Base-by-base conservation (phyloP, 176 grass and related monocot species). In the Lolium perenne region DNA sequence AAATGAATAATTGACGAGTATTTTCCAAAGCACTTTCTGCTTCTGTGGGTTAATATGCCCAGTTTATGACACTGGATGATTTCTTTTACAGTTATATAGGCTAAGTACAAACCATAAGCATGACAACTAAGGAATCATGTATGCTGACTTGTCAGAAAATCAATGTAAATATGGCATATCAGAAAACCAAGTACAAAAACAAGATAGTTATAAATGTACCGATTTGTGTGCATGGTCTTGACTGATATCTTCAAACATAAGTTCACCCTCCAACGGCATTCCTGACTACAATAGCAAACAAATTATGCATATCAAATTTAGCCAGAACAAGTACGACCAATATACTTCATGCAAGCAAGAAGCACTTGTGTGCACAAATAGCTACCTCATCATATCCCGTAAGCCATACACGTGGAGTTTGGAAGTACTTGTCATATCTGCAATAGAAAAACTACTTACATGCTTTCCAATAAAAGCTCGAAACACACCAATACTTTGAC, bases 341-440 rank as follows among this genome's bases (percentile, higher is more conserved):
- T 46, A 20, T 84, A 83, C 53, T 38, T 17, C 63, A 66, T 15
- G 59, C 4, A 80, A 68, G 23, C 0, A 60, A 86, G 16, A 58
- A 51, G 21, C 41, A 73, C 45, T 82, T 51, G 41, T 32, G 69
- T 48, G 25, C 14, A 53, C 17, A 86, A 82, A 76, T 45, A 38
- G 4, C 20, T 90, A 98, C 97, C 97, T 98, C 97, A 78, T 98
- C 97, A 88, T 98, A 98, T 89, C 97, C 97, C 4, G 97, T 98
- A 81, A 98, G 94, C 97, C 97, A 98, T 7, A 98, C 92, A 41
- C 97, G 93, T 84, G 97, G 97, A 76, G 97, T 98, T 91, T 95
- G 94, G 71, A 90, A 91, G 88, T 98, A 98, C 65, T 94, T 98
- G 72, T 98, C 97, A 89, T 95, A 98, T 87, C 97, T 98, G 84